Evolutionary conservation across 2,329 filamentous ascomycete genomes (phyloP), one percentile per base, ranked within the genome.

Genomic region (Colletotrichum eleusines): DNA sequence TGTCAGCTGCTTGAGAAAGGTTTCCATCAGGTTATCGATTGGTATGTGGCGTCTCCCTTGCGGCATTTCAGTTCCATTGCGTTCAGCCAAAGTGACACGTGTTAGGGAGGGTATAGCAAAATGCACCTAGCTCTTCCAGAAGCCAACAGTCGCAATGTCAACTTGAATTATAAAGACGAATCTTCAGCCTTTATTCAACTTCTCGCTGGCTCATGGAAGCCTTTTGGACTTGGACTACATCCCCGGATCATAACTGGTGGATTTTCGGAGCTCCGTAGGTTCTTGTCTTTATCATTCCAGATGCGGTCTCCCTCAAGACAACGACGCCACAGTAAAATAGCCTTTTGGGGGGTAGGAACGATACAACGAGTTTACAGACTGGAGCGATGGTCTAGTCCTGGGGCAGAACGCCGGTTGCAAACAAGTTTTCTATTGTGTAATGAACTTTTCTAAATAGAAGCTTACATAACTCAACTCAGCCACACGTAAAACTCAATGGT

Each of bases 81-180:
- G 16, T 51, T 28, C 48, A 28, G 14, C 14, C 8, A 28, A 23
- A 28, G 16, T 12, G 18, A 28, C 6, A 18, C 4, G 14, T 8
- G 23, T 2, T 3, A 16, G 6, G 12, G 12, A 18, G 14, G 23
- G 2, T 3, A 1, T 28, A 3, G 48, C 48, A 7, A 28, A 9
- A 16, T 16, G 11, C 48, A 50, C 14, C 42, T 6, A 18, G 7
- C 9, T 6, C n/a, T 23, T 26, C 42, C 8, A 44, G 42, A 23
- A 46, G 20, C n/a, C 23, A 20, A 16, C 7, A 51, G 12, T 9
- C 14, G 28, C 7, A 0, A 6, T 18, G 23, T 7, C 23, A 26
- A 7, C 5, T 50, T 8, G 1, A 28, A 8, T 28, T 9, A 14
- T 28, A 2, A 3, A 3, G n/a, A n/a, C 44, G 1, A 3, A 0